Evolutionary conservation across 2,329 filamentous ascomycete species (phyloP).

Genomic region (Cladosporium colombiae): DNA sequence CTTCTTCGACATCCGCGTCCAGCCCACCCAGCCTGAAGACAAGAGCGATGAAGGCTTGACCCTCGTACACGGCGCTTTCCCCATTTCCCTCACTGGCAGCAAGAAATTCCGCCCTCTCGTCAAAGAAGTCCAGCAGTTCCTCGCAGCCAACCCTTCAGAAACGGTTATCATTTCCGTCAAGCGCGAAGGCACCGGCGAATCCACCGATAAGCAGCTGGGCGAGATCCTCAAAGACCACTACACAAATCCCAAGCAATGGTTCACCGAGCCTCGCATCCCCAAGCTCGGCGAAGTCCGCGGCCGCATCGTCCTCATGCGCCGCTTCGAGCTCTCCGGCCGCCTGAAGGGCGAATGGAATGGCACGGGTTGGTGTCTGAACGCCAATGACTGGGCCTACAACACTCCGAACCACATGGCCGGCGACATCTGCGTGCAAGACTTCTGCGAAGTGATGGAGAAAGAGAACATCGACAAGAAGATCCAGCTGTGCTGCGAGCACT

Average conservation of each 20-base stretch:
- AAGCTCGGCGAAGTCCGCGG: constrained; percentile 76
- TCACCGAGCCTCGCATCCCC: constrained; percentile 74
- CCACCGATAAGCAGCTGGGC: constrained; percentile 76
- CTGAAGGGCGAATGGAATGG: constrained; percentile 55
- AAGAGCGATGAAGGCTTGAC: constrained; percentile 64
- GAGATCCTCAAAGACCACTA: constrained; percentile 74
- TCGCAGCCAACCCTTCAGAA: constrained; percentile 76
- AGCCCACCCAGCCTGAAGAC: constrained; percentile 60
- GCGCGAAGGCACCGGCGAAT: constrained; percentile 80
- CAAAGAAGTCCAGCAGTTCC: constrained; percentile 68
- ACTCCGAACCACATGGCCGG: constrained; percentile 74
- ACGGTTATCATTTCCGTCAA: constrained; percentile 85
- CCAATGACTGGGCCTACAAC: constrained; percentile 80
- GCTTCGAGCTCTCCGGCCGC: constrained; percentile 64
- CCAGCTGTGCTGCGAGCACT: constrained; percentile 68
- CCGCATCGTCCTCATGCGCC: constrained; percentile 79
- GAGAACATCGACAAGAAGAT: constrained; percentile 81
- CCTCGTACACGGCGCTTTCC: constrained; percentile 89
- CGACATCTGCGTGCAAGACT: constrained; percentile 85
- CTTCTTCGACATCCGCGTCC: constrained; percentile 89
- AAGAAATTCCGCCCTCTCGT: constrained; percentile 78
- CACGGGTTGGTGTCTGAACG: constrained; percentile 60
- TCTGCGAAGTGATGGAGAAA: constrained; percentile 80
- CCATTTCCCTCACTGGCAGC: constrained; percentile 76
- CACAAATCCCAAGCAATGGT: constrained; percentile 68